Base-by-base conservation (phyloP, 2,329 filamentous ascomycete species). In the Microsporum ferrugineum region DNA sequence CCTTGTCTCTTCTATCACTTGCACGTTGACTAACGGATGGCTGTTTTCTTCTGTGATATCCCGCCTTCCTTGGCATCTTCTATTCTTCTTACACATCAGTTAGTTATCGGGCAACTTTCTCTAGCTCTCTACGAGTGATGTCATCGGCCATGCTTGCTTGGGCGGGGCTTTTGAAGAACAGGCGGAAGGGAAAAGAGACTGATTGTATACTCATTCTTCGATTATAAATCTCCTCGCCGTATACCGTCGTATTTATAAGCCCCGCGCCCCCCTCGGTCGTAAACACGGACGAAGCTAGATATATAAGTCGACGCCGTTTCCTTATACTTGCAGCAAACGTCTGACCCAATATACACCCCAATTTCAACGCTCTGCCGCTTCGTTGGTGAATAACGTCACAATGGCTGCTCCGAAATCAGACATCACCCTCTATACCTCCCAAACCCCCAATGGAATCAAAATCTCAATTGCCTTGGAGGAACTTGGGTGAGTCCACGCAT, bases 401-500 rank as follows among this genome's bases (percentile, higher is more conserved):
- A 63, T 63, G 62, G 62, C 62, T 12, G 51, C 62, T 17, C 69
- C 68, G 68, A 71, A 60, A 66, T 79, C 87, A 4, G 79, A 88
- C 67, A 90, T 95, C 68, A 87, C 85, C 49, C 83, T 95, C 34
- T 95, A 94, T 78, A 95, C 90, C 10, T 80, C 82, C 10, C 82
- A 85, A 69, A 96, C 91, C 58, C 89, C 91, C 53, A 96, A 96
- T 75, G 90, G 91, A 65, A 88, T 94, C 80, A 96, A 95, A 74
- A 83, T 89, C 64, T 91, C 88, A 61, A 95, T 96, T 66, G 81
- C 89, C 7, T 78, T 96, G 14, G 90, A 95, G 76, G 91, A 95
- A 76, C 81, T 96, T 3, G 87, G 86, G 74, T 76, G 53, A 27
- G 33, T 14, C 3, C 53, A 34, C 6, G 17, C 17, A 23, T 17